Evolutionary conservation across 2,329 filamentous ascomycete species (phyloP).

Genomic region (Fusarium decemcellulare): DNA sequence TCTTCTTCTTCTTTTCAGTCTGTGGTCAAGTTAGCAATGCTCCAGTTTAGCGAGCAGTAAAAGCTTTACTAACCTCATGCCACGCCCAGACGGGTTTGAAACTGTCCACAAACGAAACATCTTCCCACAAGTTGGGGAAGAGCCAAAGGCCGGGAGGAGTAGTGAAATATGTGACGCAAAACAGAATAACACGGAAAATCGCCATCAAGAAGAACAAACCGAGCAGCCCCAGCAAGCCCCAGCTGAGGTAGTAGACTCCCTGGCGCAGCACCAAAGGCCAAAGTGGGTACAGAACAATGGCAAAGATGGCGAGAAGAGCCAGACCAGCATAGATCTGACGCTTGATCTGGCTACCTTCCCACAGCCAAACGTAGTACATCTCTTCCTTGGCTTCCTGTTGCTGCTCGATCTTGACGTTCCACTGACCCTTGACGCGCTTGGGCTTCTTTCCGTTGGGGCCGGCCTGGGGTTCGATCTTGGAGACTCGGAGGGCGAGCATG

Average conservation of each 20-base stretch:
- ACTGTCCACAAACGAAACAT: constrained; percentile 97
- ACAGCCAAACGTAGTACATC: constrained; percentile 97
- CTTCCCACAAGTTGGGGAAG: constrained; percentile 97
- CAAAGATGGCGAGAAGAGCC: constrained; percentile 86
- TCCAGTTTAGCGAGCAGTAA: not conserved
- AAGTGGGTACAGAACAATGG: constrained; percentile 93
- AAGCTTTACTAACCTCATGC: constrained; percentile 82
- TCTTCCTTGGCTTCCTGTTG: constrained; percentile 92
- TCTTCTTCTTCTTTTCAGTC: constrained; percentile 64
- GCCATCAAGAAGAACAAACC: constrained; percentile 98
- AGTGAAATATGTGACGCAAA: constrained; percentile 91
- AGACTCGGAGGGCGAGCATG: constrained; percentile 91
- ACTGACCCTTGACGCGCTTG: constrained; percentile 95
- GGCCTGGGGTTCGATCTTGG: constrained; percentile 79
- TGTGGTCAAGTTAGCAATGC: constrained; percentile 40
- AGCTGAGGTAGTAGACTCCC: constrained; percentile 97
- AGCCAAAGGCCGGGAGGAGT: constrained; percentile 94
- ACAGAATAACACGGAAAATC: constrained; percentile 95
- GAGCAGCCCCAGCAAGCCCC: constrained; percentile 90
- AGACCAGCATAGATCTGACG: constrained; percentile 91
- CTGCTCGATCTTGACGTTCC: constrained; percentile 95
- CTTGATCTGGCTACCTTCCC: constrained; percentile 94
- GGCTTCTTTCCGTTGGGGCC: constrained; percentile 76
- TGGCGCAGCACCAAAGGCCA: constrained; percentile 94
- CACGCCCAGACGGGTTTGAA: constrained; percentile 98